A percentile compares a stretch with the other conserved stretches of the same genome.
Conservation (phyloP, 768 basidiomycete genomes). For the Pulveroboletus sp. region DNA sequence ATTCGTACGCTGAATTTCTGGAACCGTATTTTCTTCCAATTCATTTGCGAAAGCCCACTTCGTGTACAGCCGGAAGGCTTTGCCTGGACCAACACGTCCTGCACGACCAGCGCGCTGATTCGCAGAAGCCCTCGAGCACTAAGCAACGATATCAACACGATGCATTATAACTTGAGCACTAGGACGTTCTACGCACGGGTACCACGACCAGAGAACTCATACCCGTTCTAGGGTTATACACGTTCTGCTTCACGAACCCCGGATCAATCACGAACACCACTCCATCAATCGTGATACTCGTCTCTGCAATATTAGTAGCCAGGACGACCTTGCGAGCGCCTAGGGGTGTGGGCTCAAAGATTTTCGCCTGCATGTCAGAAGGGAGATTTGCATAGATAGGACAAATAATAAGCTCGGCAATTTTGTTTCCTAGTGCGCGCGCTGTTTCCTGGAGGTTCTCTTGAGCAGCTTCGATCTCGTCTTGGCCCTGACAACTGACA, state of each 20-base stretch:
- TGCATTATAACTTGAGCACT: background rate
- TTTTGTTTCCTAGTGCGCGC: constrained; percentile 91
- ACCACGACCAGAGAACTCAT: constrained; percentile 97
- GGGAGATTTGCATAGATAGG: constrained; percentile 99
- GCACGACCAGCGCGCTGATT: constrained; percentile 97
- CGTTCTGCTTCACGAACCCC: constrained; percentile 98
- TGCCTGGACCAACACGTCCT: constrained; percentile 96
- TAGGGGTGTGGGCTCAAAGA: constrained; percentile 97
- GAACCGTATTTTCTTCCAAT: constrained; percentile 93
- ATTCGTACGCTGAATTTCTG: constrained; percentile 99
- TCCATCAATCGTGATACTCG: constrained; percentile 98
- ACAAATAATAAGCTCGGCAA: constrained; percentile 89
- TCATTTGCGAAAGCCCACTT: constrained; percentile 98
- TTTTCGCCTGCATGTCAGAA: constrained; percentile 98
- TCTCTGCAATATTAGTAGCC: constrained; percentile 99
- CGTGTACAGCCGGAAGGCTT: constrained; percentile 97
- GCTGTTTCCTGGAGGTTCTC: constrained; percentile 96
- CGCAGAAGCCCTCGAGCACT: constrained; percentile 97
- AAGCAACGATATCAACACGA: background rate
- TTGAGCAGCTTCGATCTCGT: constrained; percentile 96
- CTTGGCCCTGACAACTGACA: constrained; percentile 64
- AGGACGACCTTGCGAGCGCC: constrained; percentile 96
- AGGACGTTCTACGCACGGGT: constrained; percentile 56
- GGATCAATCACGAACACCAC: constrained; percentile 99
- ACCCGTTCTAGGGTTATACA: constrained; percentile 96